Evolutionary conservation across 768 basidiomycete genomes (phyloP).

Genomic region (Strobilomyces echinocephalus): DNA sequence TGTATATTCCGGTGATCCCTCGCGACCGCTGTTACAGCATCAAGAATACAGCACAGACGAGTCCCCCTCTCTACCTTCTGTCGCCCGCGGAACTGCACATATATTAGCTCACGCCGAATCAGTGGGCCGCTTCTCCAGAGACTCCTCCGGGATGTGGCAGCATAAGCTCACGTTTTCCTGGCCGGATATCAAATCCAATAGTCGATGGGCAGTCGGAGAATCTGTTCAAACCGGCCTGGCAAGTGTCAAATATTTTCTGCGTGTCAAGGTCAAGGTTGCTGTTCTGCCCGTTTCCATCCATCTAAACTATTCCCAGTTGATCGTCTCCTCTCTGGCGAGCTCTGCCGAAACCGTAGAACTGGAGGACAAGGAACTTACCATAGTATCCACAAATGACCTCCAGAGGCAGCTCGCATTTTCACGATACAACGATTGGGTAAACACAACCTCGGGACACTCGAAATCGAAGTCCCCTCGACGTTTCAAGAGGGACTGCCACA

Average conservation of each 20-base stretch:
- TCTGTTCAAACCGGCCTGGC: slow-evolving; percentile 62
- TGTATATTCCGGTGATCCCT: slow-evolving; percentile 22
- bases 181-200: slow-evolving; percentile 63
- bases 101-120: slow-evolving; percentile 57
- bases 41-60: slow-evolving; percentile 14
- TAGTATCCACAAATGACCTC: slow-evolving; percentile 66
- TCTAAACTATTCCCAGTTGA: slow-evolving; percentile 34
- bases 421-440: slow-evolving; percentile 48
- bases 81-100: slow-evolving; percentile 38
- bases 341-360: slow-evolving; percentile 65
- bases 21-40: slow-evolving; percentile 22
- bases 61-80: slow-evolving; percentile 5
- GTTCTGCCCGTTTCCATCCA: slow-evolving; percentile 5
- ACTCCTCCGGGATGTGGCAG: slow-evolving; percentile 54
- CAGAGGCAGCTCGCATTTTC: slow-evolving; percentile 63
- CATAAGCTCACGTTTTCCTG: slow-evolving; percentile 68
- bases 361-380: slow-evolving; percentile 57
- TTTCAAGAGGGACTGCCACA: slow-evolving; percentile 30
- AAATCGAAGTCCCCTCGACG: slow-evolving; percentile 58
- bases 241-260: slow-evolving; percentile 64
- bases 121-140: slow-evolving; percentile 51
- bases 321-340: slow-evolving; percentile 42
- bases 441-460: slow-evolving; percentile 32
- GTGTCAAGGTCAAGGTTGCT: slow-evolving; percentile 53
- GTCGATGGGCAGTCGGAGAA: slow-evolving; percentile 78